A percentile compares a stretch with the other conserved stretches of the same genome.
Evolutionary conservation across 169 alveolate genomes (phyloP).

Genomic region (Plasmodium berghei): DNA sequence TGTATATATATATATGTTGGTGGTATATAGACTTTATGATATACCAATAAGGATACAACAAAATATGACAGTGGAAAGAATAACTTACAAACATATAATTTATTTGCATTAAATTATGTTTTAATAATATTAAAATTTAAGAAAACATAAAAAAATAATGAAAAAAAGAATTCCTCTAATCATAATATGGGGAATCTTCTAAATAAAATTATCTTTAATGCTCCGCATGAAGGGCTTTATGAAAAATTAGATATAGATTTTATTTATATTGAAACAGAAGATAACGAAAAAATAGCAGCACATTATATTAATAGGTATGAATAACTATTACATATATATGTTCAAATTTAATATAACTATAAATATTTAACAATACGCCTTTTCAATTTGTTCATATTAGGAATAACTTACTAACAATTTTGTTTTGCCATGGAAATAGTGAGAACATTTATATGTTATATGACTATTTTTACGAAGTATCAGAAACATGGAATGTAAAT

Average conservation of each 20-base stretch:
- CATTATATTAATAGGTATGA: slow-evolving; percentile 63
- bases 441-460: slow-evolving; percentile 74
- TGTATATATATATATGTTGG: background rate
- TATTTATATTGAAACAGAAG: slow-evolving; percentile 56
- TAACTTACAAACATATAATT: background rate
- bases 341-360: background rate
- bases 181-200: slow-evolving; percentile 54
- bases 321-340: background rate
- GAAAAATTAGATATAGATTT: slow-evolving; percentile 70
- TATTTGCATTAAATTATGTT: background rate
- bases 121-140: slow-evolving; percentile 2
- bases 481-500: slow-evolving; percentile 70
- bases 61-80: slow-evolving; percentile 10
- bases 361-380: background rate
- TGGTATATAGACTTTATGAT: background rate
- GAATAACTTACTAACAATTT: slow-evolving; percentile 55
- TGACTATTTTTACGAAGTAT: slow-evolving; percentile 67
- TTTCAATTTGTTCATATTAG: slow-evolving; percentile 32
- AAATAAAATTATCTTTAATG: slow-evolving; percentile 60
- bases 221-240: slow-evolving; percentile 47
- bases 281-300: slow-evolving; percentile 64
- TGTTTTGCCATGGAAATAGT: slow-evolving; percentile 71
- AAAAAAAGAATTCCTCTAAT: background rate
- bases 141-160: slow-evolving; percentile 23
- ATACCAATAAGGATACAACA: slow-evolving; percentile 1